Evolutionary conservation across 768 basidiomycete genomes (phyloP).

Genomic region (Agaricus subrufescens): DNA sequence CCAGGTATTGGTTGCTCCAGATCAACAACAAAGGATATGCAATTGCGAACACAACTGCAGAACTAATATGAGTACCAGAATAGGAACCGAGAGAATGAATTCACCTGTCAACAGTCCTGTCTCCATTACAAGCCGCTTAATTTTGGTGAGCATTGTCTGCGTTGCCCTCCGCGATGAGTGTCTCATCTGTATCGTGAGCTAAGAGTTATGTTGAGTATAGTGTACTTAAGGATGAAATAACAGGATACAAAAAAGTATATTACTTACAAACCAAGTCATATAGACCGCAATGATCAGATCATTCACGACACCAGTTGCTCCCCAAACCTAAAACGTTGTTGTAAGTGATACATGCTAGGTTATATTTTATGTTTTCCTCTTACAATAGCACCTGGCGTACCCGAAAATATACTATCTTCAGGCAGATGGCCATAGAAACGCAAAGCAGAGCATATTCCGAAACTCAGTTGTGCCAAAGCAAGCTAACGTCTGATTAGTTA

Average conservation of each 20-base stretch:
- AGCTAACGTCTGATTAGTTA: background rate
- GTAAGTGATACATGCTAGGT: background rate
- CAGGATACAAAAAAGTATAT: background rate
- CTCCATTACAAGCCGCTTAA: slow-evolving; percentile 3
- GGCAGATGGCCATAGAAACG: background rate
- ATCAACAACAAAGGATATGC: background rate
- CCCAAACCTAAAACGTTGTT: background rate
- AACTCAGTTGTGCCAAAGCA: background rate
- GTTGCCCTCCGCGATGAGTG: background rate
- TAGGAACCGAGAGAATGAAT: background rate
- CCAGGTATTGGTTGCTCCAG: background rate
- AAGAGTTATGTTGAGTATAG: background rate
- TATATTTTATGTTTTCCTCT: background rate
- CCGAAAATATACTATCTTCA: background rate
- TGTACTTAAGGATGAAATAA: background rate
- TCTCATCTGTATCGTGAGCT: background rate
- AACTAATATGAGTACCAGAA: background rate
- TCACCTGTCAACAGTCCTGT: slow-evolving; percentile 4
- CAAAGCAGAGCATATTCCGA: background rate
- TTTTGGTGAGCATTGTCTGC: background rate
- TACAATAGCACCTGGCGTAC: background rate
- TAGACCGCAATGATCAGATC: slow-evolving; percentile 2
- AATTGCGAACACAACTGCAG: background rate
- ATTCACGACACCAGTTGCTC: background rate
- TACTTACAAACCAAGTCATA: slow-evolving; percentile 1